Conservation (phyloP, 1,284 basidiomycete genomes). For the Moesziomyces aphidis region DNA sequence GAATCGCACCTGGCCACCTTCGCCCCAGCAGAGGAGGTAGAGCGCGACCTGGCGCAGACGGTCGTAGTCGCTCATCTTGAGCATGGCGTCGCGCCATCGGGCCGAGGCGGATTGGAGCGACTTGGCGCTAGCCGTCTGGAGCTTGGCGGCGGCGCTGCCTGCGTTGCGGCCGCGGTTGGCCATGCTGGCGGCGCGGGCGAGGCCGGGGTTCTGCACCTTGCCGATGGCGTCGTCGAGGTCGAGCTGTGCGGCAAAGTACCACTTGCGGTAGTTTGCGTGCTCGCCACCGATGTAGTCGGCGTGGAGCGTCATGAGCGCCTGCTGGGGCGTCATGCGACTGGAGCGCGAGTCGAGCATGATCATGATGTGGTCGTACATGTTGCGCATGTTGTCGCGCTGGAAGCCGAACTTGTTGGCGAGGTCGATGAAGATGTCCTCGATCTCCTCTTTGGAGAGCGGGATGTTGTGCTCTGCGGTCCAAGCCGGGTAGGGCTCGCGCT, state of each 20-base stretch:
- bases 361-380: slow-evolving; percentile 96
- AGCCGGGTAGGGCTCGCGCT: slow-evolving; percentile 84
- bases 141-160: slow-evolving; percentile 69
- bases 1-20: slow-evolving; percentile 98
- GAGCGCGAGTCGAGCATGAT: slow-evolving; percentile 82
- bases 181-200: slow-evolving; percentile 84
- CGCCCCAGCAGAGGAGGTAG: slow-evolving; percentile 96
- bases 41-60: slow-evolving; percentile 95
- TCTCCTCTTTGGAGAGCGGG: slow-evolving; percentile 97
- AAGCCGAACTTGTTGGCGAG: slow-evolving; percentile 99
- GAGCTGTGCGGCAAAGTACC: slow-evolving; percentile 99
- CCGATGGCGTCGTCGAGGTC: slow-evolving; percentile 98
- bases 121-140: slow-evolving; percentile 79
- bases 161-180: slow-evolving; percentile 69
- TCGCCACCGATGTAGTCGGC: slow-evolving; percentile 98
- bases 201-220: slow-evolving; percentile 87
- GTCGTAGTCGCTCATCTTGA: slow-evolving; percentile 98
- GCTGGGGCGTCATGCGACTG: slow-evolving; percentile 90
- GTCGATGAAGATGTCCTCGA: slow-evolving; percentile 98
- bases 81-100: slow-evolving; percentile 97
- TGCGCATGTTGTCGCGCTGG: slow-evolving; percentile 79
- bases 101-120: slow-evolving; percentile 83
- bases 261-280: slow-evolving; percentile 71
- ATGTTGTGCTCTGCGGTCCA: slow-evolving; percentile 93
- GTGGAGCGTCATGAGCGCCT: slow-evolving; percentile 89